Evolutionary conservation across 2,329 filamentous ascomycete genomes (phyloP).

Genomic region (Fusarium succisae): DNA sequence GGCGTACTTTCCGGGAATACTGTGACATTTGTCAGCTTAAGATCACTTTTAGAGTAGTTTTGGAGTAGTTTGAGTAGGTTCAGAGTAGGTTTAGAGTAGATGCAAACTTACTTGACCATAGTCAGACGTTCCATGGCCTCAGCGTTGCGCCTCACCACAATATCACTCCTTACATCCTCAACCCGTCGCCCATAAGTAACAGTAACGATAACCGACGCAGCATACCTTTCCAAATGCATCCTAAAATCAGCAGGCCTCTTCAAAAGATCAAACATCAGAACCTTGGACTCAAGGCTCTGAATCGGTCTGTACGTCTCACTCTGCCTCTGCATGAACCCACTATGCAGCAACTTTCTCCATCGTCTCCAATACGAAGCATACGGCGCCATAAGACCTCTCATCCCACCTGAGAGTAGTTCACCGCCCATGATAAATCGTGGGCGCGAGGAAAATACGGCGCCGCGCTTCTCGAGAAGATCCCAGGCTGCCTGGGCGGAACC

Average conservation of each 20-base stretch:
- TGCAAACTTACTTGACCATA: slow-evolving; percentile 50
- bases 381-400: slow-evolving; percentile 55
- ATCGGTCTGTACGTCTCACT: slow-evolving; percentile 54
- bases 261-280: slow-evolving; percentile 52
- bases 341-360: slow-evolving; percentile 55
- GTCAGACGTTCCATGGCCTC: slow-evolving; percentile 56
- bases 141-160: slow-evolving; percentile 50
- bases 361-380: slow-evolving; percentile 55
- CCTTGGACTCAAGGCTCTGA: slow-evolving; percentile 53
- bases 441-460: slow-evolving; percentile 55
- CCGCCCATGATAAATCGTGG: slow-evolving; percentile 58
- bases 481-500: slow-evolving; percentile 55
- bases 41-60: no score
- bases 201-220: slow-evolving; percentile 54
- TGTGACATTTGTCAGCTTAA: background rate
- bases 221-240: slow-evolving; percentile 39
- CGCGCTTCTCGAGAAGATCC: slow-evolving; percentile 56
- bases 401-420: slow-evolving; percentile 52
- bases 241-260: slow-evolving; percentile 41
- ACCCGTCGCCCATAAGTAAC: slow-evolving; percentile 52
- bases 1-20: slow-evolving; percentile 46
- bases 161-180: slow-evolving; percentile 46
- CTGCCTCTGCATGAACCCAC: slow-evolving; percentile 55
- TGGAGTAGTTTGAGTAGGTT: no score
- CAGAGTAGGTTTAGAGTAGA: no score